Percentiles rank a stretch among this genome's conserved stretches.
phyloP scores from a whole-genome alignment of 148 eudicot genomes.

The Heliosperma pusillum region DNA sequence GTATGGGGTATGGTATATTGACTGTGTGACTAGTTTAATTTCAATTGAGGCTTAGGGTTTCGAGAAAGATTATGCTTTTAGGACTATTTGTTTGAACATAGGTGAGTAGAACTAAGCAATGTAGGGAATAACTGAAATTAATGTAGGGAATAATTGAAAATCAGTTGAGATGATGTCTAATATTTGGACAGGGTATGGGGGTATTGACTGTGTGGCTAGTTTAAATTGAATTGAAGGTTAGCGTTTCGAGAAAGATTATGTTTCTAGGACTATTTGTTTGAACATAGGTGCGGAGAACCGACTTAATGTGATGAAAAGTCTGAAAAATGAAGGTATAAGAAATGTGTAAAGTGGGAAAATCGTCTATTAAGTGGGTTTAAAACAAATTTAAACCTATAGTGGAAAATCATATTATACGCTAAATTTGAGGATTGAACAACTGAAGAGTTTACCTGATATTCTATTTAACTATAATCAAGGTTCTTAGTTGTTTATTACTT shows the following conservation, averaged over 20 bases:
- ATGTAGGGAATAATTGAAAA: no score
- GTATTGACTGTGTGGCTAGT: background rate
- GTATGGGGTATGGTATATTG: background rate
- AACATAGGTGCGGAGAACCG: background rate
- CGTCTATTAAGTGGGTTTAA: background rate
- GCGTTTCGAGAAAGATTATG: constrained; percentile 19
- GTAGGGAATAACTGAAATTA: no score
- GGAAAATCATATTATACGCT: background rate
- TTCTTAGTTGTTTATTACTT: background rate
- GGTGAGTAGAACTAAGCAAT: background rate
- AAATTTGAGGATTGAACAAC: background rate
- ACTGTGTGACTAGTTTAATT: background rate
- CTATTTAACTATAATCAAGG: background rate
- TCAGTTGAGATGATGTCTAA: background rate
- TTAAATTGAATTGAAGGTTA: background rate
- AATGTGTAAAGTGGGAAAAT: background rate
- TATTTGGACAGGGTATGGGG: no score
- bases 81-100: background rate
- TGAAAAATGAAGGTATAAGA: background rate
- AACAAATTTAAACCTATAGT: background rate
- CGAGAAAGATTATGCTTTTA: constrained; percentile 3
- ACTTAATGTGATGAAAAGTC: background rate
- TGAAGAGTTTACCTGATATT: background rate
- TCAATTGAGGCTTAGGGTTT: constrained; percentile 19
- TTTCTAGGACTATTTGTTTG: background rate